Percentiles rank a stretch among this genome's conserved stretches.
These are phyloP conservation scores for Ophiostoma perfectum DNA, from an alignment of 2,329 filamentous ascomycete genomes.

Conservation along the genomic window DNA sequence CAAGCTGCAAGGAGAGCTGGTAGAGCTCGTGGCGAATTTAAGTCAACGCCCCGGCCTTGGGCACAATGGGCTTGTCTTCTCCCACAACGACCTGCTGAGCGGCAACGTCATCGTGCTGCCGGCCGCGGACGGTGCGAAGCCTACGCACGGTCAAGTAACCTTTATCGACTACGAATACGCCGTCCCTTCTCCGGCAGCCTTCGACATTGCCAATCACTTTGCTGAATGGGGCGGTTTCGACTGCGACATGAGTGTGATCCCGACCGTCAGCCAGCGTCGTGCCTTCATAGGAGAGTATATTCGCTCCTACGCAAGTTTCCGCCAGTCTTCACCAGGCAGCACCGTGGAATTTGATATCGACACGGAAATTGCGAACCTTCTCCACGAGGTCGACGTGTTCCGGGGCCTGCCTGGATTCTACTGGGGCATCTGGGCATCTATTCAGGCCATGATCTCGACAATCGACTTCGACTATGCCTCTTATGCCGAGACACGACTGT, in stretches of 20 bases:
- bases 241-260: conserved; percentile 81
- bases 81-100: conserved; percentile 91
- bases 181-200: conserved; percentile 86
- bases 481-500: conserved; percentile 79
- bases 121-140: background rate
- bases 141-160: conserved; percentile 43
- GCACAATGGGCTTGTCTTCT: conserved; percentile 75
- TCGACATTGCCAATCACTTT: conserved; percentile 97
- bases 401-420: conserved; percentile 84
- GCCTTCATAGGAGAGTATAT: conserved; percentile 84
- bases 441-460: conserved; percentile 87
- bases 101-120: conserved; percentile 85
- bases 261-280: conserved; percentile 68
- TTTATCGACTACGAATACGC: conserved; percentile 99
- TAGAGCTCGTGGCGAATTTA: conserved; percentile 62
- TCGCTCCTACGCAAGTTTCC: conserved; percentile 59
- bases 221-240: conserved; percentile 97
- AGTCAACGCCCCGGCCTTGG: conserved; percentile 74
- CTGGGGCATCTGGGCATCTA: conserved; percentile 93
- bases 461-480: conserved; percentile 96
- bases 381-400: conserved; percentile 77
- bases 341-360: conserved; percentile 45
- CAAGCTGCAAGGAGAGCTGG: conserved; percentile 67
- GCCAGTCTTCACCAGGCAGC: conserved; percentile 30
- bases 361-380: conserved; percentile 62